Conservation (phyloP, 306 rosid genomes). For the Rosa rugosa region DNA sequence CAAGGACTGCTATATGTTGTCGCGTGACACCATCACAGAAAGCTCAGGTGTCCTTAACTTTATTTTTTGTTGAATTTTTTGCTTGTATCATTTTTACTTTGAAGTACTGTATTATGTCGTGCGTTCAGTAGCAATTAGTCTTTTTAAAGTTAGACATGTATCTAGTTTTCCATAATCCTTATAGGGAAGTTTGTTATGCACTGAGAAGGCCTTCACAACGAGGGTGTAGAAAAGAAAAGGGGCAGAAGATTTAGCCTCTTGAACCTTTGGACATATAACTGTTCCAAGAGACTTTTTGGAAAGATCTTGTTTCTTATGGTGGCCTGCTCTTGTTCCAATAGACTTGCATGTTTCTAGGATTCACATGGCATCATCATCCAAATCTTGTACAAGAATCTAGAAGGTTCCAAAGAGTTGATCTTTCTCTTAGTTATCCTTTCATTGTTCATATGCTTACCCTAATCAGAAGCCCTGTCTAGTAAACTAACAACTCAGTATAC, state of each 20-base stretch:
- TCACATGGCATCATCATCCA: neutral
- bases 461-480: neutral
- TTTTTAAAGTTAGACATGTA: neutral
- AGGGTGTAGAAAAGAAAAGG: neutral
- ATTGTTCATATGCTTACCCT: neutral
- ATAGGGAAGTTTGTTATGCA: neutral
- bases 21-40: constrained; percentile 99
- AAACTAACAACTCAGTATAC: neutral
- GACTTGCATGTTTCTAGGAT: neutral
- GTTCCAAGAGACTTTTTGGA: neutral
- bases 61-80: neutral
- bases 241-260: neutral
- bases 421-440: neutral
- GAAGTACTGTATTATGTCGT: neutral
- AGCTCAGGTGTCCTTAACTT: constrained; percentile 68
- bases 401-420: neutral
- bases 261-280: neutral
- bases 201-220: neutral
- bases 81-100: neutral
- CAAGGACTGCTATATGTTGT: constrained; percentile 98
- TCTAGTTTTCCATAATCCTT: neutral
- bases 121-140: neutral
- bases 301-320: neutral
- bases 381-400: neutral
- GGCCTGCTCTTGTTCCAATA: neutral